These are phyloP conservation scores for Ceratobasidium theobromae DNA, from an alignment of 1,284 basidiomycete genomes.

Conservation along the genomic window DNA sequence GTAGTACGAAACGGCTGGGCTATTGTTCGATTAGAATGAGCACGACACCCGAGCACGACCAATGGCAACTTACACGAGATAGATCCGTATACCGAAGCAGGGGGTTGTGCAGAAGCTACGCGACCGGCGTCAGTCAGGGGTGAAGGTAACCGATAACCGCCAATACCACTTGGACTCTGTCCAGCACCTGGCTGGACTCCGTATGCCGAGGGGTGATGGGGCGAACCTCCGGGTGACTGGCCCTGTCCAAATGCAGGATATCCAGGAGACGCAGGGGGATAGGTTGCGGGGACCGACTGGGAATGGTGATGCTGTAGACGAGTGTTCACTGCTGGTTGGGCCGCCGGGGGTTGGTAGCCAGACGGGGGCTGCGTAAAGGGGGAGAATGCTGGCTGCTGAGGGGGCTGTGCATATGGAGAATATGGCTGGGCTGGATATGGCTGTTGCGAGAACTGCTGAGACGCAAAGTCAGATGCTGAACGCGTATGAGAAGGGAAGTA, in stretches of 20 bases:
- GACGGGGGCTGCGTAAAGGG: slow-evolving; percentile 18
- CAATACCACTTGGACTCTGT: not conserved
- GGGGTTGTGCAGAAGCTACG: not conserved
- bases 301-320: slow-evolving; percentile 25
- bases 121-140: not conserved
- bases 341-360: slow-evolving; percentile 3
- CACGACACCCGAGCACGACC: not conserved
- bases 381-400: too few relatives aligned
- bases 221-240: not conserved
- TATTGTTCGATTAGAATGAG: not conserved
- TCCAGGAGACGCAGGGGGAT: not conserved
- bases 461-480: slow-evolving; percentile 11
- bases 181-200: not conserved
- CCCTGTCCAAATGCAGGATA: not conserved
- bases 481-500: slow-evolving; percentile 17
- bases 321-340: not conserved
- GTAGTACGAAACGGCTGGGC: slow-evolving; percentile 6
- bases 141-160: not conserved
- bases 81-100: not conserved
- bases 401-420: slow-evolving; percentile 11
- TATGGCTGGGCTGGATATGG: slow-evolving; percentile 25
- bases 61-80: not conserved
- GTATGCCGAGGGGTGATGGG: not conserved
- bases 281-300: slow-evolving; percentile 17
- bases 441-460: slow-evolving; percentile 1